Percentiles rank a stretch among this genome's conserved stretches.
These are phyloP conservation scores for Ambrosia artemisiifolia DNA, from an alignment of 129 eudicot genomes.

Conservation along the genomic window DNA sequence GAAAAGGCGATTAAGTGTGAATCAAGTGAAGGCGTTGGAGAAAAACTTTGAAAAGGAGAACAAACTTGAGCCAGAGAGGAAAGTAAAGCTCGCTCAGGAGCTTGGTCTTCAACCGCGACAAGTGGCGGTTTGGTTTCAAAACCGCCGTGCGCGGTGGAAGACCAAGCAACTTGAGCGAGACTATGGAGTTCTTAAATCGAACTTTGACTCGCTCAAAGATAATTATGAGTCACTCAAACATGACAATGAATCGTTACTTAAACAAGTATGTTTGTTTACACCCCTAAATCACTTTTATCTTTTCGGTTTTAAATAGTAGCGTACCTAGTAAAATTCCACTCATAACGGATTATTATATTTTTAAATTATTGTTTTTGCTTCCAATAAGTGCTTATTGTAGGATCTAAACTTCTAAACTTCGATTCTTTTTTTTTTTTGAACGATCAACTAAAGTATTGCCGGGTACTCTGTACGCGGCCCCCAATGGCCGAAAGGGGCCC, in stretches of 20 bases:
- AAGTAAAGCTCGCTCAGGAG: slow-evolving; percentile 83
- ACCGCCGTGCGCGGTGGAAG: slow-evolving; percentile 95
- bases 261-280: slow-evolving; percentile 52
- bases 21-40: slow-evolving; percentile 89
- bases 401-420: too few species aligned
- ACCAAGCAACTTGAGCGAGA: slow-evolving; percentile 89
- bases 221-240: slow-evolving; percentile 59
- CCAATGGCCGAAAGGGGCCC: too few species aligned
- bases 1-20: slow-evolving; percentile 66
- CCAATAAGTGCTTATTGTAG: slow-evolving; percentile 1
- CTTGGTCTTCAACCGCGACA: slow-evolving; percentile 92
- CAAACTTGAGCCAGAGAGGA: slow-evolving; percentile 89
- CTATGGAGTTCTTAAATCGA: slow-evolving; percentile 68
- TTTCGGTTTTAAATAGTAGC: too few species aligned
- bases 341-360: neutral
- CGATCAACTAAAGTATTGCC: too few species aligned
- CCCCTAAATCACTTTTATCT: neutral
- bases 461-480: too few species aligned
- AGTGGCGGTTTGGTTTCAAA: slow-evolving; percentile 96
- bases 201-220: slow-evolving; percentile 58
- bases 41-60: slow-evolving; percentile 84
- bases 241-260: slow-evolving; percentile 62
- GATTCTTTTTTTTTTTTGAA: too few species aligned
- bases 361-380: neutral
- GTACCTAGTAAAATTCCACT: too few species aligned